These are phyloP conservation scores for Jatropha multifida DNA, from an alignment of 441 rosid genomes.

Conservation along the genomic window DNA sequence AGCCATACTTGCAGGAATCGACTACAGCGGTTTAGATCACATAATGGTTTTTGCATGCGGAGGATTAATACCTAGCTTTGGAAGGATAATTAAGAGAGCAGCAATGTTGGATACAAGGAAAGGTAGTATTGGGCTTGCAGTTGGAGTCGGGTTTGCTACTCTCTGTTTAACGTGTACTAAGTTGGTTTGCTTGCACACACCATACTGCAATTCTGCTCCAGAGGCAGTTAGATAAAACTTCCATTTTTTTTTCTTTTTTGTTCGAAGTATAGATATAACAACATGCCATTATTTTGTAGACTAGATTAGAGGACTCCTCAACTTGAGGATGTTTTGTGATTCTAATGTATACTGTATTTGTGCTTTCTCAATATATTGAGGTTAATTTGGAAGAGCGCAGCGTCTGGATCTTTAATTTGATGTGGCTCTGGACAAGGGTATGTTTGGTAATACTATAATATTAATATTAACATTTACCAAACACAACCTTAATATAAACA, in stretches of 20 bases:
- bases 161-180: constrained; percentile 79
- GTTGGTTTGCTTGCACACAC: constrained; percentile 92
- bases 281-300: background rate
- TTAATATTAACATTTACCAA: too few relatives aligned
- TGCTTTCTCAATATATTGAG: too few relatives aligned
- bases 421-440: too few relatives aligned
- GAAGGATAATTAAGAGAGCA: constrained; percentile 59
- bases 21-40: constrained; percentile 93
- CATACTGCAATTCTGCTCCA: constrained; percentile 97
- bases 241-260: background rate
- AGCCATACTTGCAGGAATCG: constrained; percentile 85
- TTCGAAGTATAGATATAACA: background rate
- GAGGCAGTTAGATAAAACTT: constrained; percentile 77
- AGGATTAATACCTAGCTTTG: constrained; percentile 72
- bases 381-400: too few relatives aligned
- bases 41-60: constrained; percentile 93
- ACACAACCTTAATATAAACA: too few relatives aligned
- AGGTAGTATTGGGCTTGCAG: constrained; percentile 56
- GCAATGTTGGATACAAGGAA: constrained; percentile 55
- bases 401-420: too few relatives aligned
- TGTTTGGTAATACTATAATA: too few relatives aligned
- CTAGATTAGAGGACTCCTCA: background rate
- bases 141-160: constrained; percentile 71
- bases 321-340: constrained; percentile 1
- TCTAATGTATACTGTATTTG: background rate